Percentiles rank a stretch among this genome's conserved stretches.
These are phyloP conservation scores for Cladosporium sp. DNA, from an alignment of 2,329 filamentous ascomycete species.

Conservation along the genomic window DNA sequence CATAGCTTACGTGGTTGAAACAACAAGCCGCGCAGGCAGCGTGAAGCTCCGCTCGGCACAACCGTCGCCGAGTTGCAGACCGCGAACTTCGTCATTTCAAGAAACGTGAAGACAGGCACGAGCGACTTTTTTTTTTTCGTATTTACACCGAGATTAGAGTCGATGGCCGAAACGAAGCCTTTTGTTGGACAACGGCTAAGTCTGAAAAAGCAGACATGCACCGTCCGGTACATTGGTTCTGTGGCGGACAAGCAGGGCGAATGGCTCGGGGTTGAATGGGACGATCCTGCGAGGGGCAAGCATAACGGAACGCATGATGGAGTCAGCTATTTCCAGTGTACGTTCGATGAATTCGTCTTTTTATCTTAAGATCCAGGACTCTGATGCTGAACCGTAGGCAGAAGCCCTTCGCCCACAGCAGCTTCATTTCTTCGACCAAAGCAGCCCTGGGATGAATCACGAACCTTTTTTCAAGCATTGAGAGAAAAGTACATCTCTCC, in stretches of 20 bases:
- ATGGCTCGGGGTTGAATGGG: constrained; percentile 97
- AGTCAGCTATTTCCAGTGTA: constrained; percentile 77
- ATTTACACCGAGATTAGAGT: background rate
- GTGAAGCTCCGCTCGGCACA: constrained; percentile 10
- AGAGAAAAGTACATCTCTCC: constrained; percentile 73
- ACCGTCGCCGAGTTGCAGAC: constrained; percentile 3
- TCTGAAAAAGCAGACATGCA: constrained; percentile 71
- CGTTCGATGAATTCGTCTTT: constrained; percentile 19
- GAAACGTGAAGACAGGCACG: background rate
- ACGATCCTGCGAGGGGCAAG: constrained; percentile 78
- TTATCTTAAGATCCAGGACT: constrained; percentile 7
- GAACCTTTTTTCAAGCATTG: constrained; percentile 73
- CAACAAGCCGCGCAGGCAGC: constrained; percentile 3
- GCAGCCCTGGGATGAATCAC: constrained; percentile 59
- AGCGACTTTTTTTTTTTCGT: background rate
- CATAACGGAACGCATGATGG: constrained; percentile 81
- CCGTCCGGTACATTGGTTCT: constrained; percentile 72
- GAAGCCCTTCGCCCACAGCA: constrained; percentile 60
- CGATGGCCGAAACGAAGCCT: background rate
- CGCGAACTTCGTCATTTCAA: background rate
- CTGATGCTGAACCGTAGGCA: constrained; percentile 40
- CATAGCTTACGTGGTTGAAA: constrained; percentile 8
- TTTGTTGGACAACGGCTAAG: constrained; percentile 66
- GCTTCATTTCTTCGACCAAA: constrained; percentile 83
- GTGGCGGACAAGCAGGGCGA: constrained; percentile 69